phyloP scores from a whole-genome alignment of 352 stramenopile species.

The Aphanomyces astaci region DNA sequence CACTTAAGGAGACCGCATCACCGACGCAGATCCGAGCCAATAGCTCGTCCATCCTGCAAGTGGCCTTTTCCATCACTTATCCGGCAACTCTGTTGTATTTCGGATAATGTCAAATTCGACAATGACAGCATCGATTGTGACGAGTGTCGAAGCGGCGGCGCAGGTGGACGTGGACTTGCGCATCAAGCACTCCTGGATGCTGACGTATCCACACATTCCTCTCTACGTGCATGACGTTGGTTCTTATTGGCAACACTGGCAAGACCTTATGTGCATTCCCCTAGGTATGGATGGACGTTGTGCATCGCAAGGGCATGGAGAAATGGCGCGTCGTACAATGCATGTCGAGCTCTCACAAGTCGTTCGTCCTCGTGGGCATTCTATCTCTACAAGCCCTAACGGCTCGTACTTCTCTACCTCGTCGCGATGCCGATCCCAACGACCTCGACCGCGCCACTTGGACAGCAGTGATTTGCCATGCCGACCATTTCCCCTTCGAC shows the following conservation, averaged over 20 bases:
- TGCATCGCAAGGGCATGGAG: slow-evolving; percentile 1
- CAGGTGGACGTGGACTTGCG: not conserved
- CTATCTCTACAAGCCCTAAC: slow-evolving; percentile 4
- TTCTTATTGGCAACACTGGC: not conserved
- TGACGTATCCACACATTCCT: not conserved
- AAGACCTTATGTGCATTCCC: not conserved
- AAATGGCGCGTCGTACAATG: not conserved
- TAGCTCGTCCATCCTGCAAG: not conserved
- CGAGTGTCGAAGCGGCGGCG: not conserved
- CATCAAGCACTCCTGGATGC: not conserved
- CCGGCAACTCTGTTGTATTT: not conserved
- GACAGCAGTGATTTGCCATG: not conserved
- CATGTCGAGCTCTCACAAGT: not conserved
- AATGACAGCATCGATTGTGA: not conserved
- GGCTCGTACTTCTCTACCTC: not conserved
- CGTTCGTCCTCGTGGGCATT: slow-evolving; percentile 1
- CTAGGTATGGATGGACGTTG: slow-evolving; percentile 19
- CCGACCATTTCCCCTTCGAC: not conserved
- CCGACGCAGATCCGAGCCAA: not conserved
- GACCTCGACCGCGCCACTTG: not conserved
- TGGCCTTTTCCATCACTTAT: not conserved
- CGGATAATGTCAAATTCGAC: not conserved
- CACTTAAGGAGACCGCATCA: not conserved
- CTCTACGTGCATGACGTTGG: slow-evolving; percentile 17
- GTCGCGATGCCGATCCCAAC: not conserved